These are phyloP conservation scores for Beauveria caledonica DNA, from an alignment of 2,329 filamentous ascomycete genomes.

Conservation along the genomic window DNA sequence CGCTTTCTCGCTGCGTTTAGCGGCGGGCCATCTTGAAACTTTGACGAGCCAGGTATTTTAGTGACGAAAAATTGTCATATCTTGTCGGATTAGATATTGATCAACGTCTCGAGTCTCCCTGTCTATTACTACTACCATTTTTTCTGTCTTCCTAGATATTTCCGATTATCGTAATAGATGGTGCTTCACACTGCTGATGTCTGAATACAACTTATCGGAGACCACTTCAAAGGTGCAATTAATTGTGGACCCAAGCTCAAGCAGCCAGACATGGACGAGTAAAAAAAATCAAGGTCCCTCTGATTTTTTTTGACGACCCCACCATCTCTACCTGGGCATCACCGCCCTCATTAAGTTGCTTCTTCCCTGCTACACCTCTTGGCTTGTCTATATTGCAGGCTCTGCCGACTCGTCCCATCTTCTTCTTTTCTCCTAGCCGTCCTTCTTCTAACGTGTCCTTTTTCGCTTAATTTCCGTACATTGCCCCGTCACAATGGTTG, in stretches of 20 bases:
- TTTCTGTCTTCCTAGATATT: background rate
- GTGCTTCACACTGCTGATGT: background rate
- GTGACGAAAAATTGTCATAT: too few relatives aligned
- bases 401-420: background rate
- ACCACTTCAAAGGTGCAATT: background rate
- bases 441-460: background rate
- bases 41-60: too few relatives aligned
- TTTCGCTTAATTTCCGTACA: background rate
- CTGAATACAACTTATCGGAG: background rate
- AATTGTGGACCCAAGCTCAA: background rate
- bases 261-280: background rate
- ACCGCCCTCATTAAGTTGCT: constrained; percentile 7
- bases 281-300: constrained; percentile 7
- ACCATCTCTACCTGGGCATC: constrained; percentile 2
- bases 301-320: constrained; percentile 16
- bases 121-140: too few relatives aligned
- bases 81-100: too few relatives aligned
- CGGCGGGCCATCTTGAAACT: too few relatives aligned
- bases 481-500: constrained; percentile 32
- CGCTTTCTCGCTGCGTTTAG: too few relatives aligned
- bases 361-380: background rate
- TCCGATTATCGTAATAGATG: background rate
- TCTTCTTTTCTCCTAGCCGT: background rate
- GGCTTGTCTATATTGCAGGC: background rate
- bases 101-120: too few relatives aligned